phyloP scores from a whole-genome alignment of 306 rosid genomes.

The Quercus rubra region DNA sequence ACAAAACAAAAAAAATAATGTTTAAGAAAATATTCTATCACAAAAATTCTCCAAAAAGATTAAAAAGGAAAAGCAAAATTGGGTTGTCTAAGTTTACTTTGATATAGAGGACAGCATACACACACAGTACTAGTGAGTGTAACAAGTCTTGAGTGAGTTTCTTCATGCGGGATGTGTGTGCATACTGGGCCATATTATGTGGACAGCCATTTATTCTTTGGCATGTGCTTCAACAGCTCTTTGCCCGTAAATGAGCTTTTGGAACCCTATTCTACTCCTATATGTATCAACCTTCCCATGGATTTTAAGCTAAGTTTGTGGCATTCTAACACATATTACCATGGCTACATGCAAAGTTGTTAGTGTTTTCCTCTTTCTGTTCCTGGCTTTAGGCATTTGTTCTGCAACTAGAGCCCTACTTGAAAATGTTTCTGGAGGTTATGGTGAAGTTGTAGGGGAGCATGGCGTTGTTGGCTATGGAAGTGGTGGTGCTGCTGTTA shows the following conservation, averaged over 20 bases:
- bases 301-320: slow-evolving; percentile 3
- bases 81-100: neutral
- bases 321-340: slow-evolving; percentile 9
- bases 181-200: neutral
- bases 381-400: slow-evolving; percentile 37
- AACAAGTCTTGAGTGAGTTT: neutral
- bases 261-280: slow-evolving; percentile 19
- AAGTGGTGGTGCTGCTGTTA: neutral
- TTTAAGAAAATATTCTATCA: neutral
- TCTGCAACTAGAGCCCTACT: slow-evolving; percentile 50
- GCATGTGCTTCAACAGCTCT: slow-evolving; percentile 24
- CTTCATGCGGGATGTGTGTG: neutral
- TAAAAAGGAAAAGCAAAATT: neutral
- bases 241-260: slow-evolving; percentile 11
- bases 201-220: neutral
- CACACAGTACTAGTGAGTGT: slow-evolving; percentile 31
- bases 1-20: too few relatives aligned
- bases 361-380: slow-evolving; percentile 22
- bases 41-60: too few relatives aligned
- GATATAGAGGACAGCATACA: slow-evolving; percentile 60
- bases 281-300: slow-evolving; percentile 26
- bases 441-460: slow-evolving; percentile 6
- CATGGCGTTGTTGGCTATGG: neutral
- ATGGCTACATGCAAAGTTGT: slow-evolving; percentile 36
- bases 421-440: slow-evolving; percentile 7